A percentile compares a stretch with the other conserved stretches of the same genome.
phyloP scores from a whole-genome alignment of 768 basidiomycete species.

The Lactarius trivialis region DNA sequence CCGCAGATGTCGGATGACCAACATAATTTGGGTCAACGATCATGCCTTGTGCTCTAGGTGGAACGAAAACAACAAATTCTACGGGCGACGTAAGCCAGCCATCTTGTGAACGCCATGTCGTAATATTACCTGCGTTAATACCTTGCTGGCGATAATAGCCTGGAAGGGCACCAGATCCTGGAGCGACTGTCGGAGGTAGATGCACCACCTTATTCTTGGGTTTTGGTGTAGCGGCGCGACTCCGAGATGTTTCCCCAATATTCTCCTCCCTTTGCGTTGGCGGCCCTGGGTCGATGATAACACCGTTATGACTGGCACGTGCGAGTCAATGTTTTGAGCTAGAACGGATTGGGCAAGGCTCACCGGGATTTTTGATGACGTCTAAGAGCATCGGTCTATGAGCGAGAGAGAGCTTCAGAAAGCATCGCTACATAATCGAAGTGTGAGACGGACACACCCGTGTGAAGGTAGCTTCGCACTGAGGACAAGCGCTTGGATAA shows the following conservation, averaged over 20 bases:
- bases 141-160: slow-evolving; percentile 67
- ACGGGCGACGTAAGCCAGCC: slow-evolving; percentile 1
- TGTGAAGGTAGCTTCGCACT: slow-evolving; percentile 76
- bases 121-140: slow-evolving; percentile 37
- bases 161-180: slow-evolving; percentile 35
- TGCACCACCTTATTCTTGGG: slow-evolving; percentile 29
- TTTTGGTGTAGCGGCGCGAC: slow-evolving; percentile 47
- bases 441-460: slow-evolving; percentile 44
- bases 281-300: slow-evolving; percentile 48
- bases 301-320: slow-evolving; percentile 52
- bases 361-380: slow-evolving; percentile 77
- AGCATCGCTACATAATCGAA: background rate
- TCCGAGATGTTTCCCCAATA: slow-evolving; percentile 36
- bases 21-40: slow-evolving; percentile 40
- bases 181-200: slow-evolving; percentile 31
- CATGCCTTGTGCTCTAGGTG: slow-evolving; percentile 33
- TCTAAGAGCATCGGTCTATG: slow-evolving; percentile 72
- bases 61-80: slow-evolving; percentile 21
- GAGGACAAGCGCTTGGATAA: slow-evolving; percentile 55
- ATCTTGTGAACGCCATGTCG: background rate
- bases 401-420: background rate
- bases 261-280: slow-evolving; percentile 25
- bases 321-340: slow-evolving; percentile 9
- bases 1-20: slow-evolving; percentile 48
- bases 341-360: slow-evolving; percentile 23